phyloP scores from a whole-genome alignment of 2,329 filamentous ascomycete genomes.

The Penicillium sp. region DNA sequence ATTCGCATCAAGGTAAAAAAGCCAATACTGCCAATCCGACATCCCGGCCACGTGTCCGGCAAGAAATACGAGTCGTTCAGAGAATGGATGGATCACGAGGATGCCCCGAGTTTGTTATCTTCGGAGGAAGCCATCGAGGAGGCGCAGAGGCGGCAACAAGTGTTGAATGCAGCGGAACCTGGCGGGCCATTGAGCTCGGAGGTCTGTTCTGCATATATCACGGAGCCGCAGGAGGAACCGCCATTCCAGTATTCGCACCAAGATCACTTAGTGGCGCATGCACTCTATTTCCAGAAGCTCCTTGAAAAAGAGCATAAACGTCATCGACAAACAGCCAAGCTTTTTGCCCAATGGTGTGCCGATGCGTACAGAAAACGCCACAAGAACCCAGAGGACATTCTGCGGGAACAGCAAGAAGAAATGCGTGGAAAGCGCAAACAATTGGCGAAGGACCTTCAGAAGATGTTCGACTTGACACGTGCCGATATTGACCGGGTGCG shows the following conservation, averaged over 20 bases:
- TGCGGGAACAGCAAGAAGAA: constrained; percentile 71
- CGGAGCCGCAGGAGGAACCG: constrained; percentile 72
- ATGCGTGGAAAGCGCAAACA: constrained; percentile 69
- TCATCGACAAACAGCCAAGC: constrained; percentile 76
- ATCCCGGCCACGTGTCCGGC: constrained; percentile 52
- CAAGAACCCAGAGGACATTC: constrained; percentile 67
- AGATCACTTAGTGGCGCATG: constrained; percentile 80
- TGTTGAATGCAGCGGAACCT: constrained; percentile 71
- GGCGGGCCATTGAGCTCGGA: constrained; percentile 73
- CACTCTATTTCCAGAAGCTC: constrained; percentile 75
- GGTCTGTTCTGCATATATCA: constrained; percentile 70
- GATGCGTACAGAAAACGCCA: constrained; percentile 45
- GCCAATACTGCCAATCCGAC: constrained; percentile 51
- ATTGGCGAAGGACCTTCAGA: constrained; percentile 64
- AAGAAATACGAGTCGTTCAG: constrained; percentile 55
- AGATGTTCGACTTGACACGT: constrained; percentile 60
- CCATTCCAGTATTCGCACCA: constrained; percentile 79
- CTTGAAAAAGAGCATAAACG: constrained; percentile 75
- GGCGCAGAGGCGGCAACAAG: constrained; percentile 65
- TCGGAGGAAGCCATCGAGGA: constrained; percentile 66
- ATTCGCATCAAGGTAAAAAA: constrained; percentile 53
- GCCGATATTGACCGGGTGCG: constrained; percentile 59
- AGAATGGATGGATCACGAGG: constrained; percentile 64
- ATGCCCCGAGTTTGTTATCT: constrained; percentile 47
- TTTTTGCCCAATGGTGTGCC: constrained; percentile 61